These are phyloP conservation scores for Phalaenopsis aphrodite DNA, from an alignment of 106 monocot genomes.

Conservation along the genomic window DNA sequence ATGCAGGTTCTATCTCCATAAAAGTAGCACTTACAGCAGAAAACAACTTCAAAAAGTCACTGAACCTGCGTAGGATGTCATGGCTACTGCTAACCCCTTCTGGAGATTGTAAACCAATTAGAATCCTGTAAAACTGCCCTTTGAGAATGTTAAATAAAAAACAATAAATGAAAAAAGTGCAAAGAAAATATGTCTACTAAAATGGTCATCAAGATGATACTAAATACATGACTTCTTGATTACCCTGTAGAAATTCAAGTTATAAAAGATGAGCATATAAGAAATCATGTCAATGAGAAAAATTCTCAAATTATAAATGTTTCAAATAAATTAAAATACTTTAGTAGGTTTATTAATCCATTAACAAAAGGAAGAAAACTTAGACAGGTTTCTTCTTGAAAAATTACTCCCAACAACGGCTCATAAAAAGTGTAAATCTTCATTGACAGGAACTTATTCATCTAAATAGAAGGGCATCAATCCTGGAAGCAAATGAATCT, in stretches of 20 bases:
- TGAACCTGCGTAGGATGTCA: conserved; percentile 74
- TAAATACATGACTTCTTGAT: neutral
- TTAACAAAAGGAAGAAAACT: neutral
- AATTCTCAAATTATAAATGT: neutral
- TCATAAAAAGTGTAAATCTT: neutral
- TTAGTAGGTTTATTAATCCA: neutral
- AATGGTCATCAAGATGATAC: neutral
- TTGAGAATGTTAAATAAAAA: conserved; percentile 35
- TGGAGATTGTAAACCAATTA: conserved; percentile 94
- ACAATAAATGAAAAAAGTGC: neutral
- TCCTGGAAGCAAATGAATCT: no score
- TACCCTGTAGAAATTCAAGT: neutral
- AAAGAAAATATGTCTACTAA: neutral
- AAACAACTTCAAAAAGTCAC: conserved; percentile 83
- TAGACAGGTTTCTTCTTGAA: neutral
- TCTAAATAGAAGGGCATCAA: no score
- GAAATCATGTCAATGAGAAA: neutral
- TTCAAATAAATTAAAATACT: neutral
- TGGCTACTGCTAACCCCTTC: conserved; percentile 76
- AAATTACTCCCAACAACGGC: neutral
- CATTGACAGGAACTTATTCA: neutral
- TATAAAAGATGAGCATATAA: neutral
- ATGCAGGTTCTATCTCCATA: neutral
- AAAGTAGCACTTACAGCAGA: conserved; percentile 57
- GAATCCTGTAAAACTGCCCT: conserved; percentile 99